phyloP scores from a whole-genome alignment of 805 yeast genomes.

The Yamadazyma laniorum region DNA sequence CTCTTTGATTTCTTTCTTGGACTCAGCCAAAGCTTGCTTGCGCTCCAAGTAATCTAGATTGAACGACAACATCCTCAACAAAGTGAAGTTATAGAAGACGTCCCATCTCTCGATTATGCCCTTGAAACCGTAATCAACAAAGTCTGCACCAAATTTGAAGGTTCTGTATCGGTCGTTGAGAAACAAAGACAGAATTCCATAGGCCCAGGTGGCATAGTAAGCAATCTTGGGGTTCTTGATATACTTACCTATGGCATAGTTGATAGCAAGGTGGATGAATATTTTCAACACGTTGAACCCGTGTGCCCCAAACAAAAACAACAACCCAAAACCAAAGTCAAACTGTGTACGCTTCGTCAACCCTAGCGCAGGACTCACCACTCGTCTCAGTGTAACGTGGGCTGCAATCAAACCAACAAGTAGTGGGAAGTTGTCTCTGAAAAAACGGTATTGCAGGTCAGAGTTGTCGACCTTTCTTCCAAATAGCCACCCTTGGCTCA shows the following conservation, averaged over 20 bases:
- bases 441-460: constrained; percentile 84
- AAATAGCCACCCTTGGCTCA: constrained; percentile 84
- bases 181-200: constrained; percentile 76
- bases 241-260: constrained; percentile 49
- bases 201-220: constrained; percentile 59
- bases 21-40: constrained; percentile 15
- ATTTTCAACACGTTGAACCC: constrained; percentile 73
- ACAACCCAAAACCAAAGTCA: constrained; percentile 69
- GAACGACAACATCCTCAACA: constrained; percentile 79
- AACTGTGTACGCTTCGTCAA: constrained; percentile 50
- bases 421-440: constrained; percentile 74
- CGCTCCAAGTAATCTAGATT: constrained; percentile 70
- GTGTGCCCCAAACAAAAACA: constrained; percentile 71
- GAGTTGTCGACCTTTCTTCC: constrained; percentile 92
- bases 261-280: constrained; percentile 52
- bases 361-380: constrained; percentile 17
- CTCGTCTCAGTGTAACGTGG: constrained; percentile 54
- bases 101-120: constrained; percentile 94
- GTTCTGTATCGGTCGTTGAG: constrained; percentile 67
- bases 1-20: constrained; percentile 13
- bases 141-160: constrained; percentile 51
- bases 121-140: constrained; percentile 58
- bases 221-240: constrained; percentile 38
- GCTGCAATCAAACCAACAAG: constrained; percentile 51
- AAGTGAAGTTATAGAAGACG: constrained; percentile 87